Evolutionary conservation across 2,329 filamentous ascomycete species (phyloP), one percentile per base, ranked within the genome.

Genomic region (Alternaria ethzedia): DNA sequence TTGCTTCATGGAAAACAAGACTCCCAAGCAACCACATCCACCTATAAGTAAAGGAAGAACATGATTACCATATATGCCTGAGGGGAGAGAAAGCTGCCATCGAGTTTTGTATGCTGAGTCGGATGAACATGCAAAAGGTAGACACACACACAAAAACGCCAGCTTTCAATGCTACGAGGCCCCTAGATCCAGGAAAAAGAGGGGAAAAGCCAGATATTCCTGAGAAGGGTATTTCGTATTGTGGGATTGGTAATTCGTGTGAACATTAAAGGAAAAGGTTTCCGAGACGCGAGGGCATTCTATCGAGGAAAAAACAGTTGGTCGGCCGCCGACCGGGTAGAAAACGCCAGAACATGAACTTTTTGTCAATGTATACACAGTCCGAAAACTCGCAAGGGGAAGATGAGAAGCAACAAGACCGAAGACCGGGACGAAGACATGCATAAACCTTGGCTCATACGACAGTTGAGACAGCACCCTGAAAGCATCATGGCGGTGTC

Each of bases 401-500:
- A 64, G 72, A 69, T 45, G 15, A 70, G 56, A 61, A 66, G 70
- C 65, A 72, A 74, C 68, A 69, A 65, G 62, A 61, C 54, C 60
- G 51, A 63, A 61, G 63, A 49, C 32, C 25, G 23, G n/a, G 15
- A 43, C n/a, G 26, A 51, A 25, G 36, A 26, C 41, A 17, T 30
- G 13, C 47, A 28, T 25, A 28, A 41, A 32, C 47, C 50, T 12
- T 44, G 23, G 30, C 43, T 50, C 55, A 13, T 36, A 50, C 50
- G 21, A 52, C 47, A 30, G 30, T n/a, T 21, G 47, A 41, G 30
- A 44, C 20, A 52, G 50, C 25, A 36, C 43, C 32, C 25, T 10
- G 26, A 25, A 13, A 12, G 17, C 26, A 78, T 66, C 61, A 67
- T 59, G 73, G 74, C 63, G 15, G 87, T 84, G 60, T 26, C 68